phyloP scores from a whole-genome alignment of 1,139 yeast genomes.

The Yamadazyma aaseri region DNA sequence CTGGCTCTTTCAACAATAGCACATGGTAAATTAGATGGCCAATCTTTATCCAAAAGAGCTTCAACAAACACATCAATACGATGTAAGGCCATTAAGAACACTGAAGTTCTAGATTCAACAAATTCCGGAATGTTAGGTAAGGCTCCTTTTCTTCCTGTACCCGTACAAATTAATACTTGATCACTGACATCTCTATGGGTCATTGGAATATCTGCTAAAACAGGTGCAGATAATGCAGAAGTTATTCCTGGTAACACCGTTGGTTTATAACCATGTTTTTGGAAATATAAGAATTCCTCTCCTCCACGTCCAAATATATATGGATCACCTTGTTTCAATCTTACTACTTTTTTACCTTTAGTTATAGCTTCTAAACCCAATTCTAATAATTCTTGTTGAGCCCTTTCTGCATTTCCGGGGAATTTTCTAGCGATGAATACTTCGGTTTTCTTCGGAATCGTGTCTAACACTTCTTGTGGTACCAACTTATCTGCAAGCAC shows the following conservation, averaged over 20 bases:
- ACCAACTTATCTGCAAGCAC: slow-evolving; percentile 90
- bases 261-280: slow-evolving; percentile 66
- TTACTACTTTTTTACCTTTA: slow-evolving; percentile 74
- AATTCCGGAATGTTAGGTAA: slow-evolving; percentile 78
- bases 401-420: slow-evolving; percentile 95
- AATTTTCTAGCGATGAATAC: slow-evolving; percentile 88
- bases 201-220: slow-evolving; percentile 81
- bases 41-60: slow-evolving; percentile 51
- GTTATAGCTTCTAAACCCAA: slow-evolving; percentile 65
- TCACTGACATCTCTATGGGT: slow-evolving; percentile 93
- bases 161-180: slow-evolving; percentile 90
- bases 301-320: slow-evolving; percentile 97
- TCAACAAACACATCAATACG: slow-evolving; percentile 70
- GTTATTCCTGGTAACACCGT: slow-evolving; percentile 84
- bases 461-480: slow-evolving; percentile 79
- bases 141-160: slow-evolving; percentile 88
- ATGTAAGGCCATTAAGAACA: slow-evolving; percentile 89
- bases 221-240: slow-evolving; percentile 88
- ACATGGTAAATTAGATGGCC: slow-evolving; percentile 76
- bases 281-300: slow-evolving; percentile 77
- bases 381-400: slow-evolving; percentile 78
- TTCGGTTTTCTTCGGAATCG: slow-evolving; percentile 72
- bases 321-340: slow-evolving; percentile 97
- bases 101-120: slow-evolving; percentile 71
- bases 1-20: slow-evolving; percentile 90